A percentile compares a stretch with the other conserved stretches of the same genome.
Evolutionary conservation across 345 rosid species (phyloP).

Genomic region (Excoecaria cochinchinensis): DNA sequence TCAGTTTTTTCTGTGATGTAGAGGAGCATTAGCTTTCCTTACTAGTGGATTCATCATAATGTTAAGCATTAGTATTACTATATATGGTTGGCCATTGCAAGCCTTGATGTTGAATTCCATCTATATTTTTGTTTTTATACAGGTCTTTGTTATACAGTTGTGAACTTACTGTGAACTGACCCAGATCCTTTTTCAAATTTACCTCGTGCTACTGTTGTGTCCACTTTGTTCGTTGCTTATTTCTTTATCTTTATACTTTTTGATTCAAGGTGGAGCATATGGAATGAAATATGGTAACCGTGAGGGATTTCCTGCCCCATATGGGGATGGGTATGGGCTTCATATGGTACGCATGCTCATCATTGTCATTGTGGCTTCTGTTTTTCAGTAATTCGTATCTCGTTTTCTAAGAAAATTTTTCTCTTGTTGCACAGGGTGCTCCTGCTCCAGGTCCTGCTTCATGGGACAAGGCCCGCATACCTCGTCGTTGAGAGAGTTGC

Average conservation of each 20-base stretch:
- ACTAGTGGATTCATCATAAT: not conserved
- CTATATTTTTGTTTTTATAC: not conserved
- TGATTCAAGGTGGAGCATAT: conserved; percentile 61
- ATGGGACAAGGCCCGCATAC: conserved; percentile 67
- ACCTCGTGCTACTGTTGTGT: not conserved
- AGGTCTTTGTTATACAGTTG: not conserved
- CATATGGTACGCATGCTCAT: conserved; percentile 49
- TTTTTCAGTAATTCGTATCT: not conserved
- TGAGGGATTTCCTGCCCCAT: conserved; percentile 57
- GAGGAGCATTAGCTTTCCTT: conserved; percentile 1
- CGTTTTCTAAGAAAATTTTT: not conserved
- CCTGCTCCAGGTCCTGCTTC: conserved; percentile 63
- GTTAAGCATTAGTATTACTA: not conserved
- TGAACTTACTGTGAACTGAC: not conserved
- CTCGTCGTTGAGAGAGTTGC: conserved; percentile 53
- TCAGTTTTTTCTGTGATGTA: not conserved
- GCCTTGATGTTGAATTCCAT: not conserved
- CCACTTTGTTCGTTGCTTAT: conserved; percentile 4
- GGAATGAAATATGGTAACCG: conserved; percentile 52
- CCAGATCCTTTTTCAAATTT: not conserved
- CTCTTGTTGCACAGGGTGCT: conserved; percentile 51
- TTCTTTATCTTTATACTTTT: conserved; percentile 25
- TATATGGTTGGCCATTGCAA: conserved; percentile 1
- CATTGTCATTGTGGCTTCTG: not conserved
- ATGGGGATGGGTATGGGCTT: conserved; percentile 64